Base-by-base conservation (phyloP, 345 rosid species). In the Pistacia vera region DNA sequence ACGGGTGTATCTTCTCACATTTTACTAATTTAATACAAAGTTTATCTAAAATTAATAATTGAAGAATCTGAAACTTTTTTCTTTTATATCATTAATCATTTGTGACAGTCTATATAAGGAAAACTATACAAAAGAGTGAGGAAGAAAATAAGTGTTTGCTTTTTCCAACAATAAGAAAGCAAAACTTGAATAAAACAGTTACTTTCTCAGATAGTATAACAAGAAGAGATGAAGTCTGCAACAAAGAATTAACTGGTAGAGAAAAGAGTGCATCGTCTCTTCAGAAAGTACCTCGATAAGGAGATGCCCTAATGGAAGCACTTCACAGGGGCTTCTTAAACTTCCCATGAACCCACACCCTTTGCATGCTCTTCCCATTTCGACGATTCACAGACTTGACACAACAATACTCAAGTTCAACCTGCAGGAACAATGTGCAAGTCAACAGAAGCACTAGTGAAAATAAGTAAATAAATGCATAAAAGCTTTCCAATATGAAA, bases 291-390 rank as follows among this genome's bases (percentile, higher is more conserved):
- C 54, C 83, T 62, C 33, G 33, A 28, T 30, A 6, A 35, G 35
- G 35, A 73, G 76, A 30, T 46, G 20, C n/a, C 36, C 72, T 13
- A 28, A 44, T 56, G 0, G 52, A 49, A 59, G 35, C 65, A 70
- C 60, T 69, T 84, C 73, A 83, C 1, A 18, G 1, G 3, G 97
- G 93, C 81, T 88, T 93, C 81, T 84, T 88, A 83, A 93, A 95
- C 88, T 95, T 93, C 80, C 93, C 99, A 46, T 95, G 99, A 63
- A 93, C 91, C 98, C 96, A 95, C 60, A 95, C 96, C 81, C 98
- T 85, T 69, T 55, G 76, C 99, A 95, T 89, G 80, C 61, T 84
- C 86, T 86, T 93, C 64, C 90, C 89, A 74, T 84, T 93, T 76
- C 86, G 77, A 41, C 93, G 89, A 74, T 95, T 92, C 66, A 86